Evolutionary conservation across 768 basidiomycete genomes (phyloP).

Genomic region (Cystofilobasidium ferigula): DNA sequence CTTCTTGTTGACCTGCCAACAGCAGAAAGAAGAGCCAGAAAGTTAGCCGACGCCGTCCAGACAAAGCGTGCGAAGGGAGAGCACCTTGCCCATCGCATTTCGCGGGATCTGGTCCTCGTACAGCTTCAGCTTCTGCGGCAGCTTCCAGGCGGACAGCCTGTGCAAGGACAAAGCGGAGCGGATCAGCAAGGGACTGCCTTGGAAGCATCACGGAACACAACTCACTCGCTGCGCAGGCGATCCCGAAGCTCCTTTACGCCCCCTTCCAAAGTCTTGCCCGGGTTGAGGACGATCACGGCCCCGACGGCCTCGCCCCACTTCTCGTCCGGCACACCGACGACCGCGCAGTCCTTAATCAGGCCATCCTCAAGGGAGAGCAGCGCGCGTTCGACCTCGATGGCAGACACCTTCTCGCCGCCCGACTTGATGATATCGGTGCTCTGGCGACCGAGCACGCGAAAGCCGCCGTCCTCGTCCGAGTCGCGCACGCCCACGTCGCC

Average conservation of each 20-base stretch:
- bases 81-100: constrained; percentile 30
- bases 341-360: constrained; percentile 31
- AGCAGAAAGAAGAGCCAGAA: neutral
- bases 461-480: constrained; percentile 26
- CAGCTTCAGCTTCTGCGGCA: constrained; percentile 24
- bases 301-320: constrained; percentile 35
- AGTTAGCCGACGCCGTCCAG: no score
- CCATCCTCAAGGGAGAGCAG: constrained; percentile 30
- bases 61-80: neutral
- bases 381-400: constrained; percentile 33
- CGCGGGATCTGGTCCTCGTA: constrained; percentile 27
- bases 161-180: neutral
- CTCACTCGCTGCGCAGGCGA: no score
- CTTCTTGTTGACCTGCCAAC: constrained; percentile 22
- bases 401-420: constrained; percentile 35
- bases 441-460: constrained; percentile 30
- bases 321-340: constrained; percentile 32
- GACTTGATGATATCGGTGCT: constrained; percentile 28
- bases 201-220: no score
- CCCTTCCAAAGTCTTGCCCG: neutral
- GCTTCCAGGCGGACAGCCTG: constrained; percentile 23
- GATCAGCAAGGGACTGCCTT: neutral
- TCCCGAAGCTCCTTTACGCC: constrained; percentile 27
- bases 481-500: constrained; percentile 33
- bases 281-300: constrained; percentile 14